These are phyloP conservation scores for Bothriochloa decipiens DNA, from an alignment of 176 grass and related monocot genomes.

Conservation along the genomic window DNA sequence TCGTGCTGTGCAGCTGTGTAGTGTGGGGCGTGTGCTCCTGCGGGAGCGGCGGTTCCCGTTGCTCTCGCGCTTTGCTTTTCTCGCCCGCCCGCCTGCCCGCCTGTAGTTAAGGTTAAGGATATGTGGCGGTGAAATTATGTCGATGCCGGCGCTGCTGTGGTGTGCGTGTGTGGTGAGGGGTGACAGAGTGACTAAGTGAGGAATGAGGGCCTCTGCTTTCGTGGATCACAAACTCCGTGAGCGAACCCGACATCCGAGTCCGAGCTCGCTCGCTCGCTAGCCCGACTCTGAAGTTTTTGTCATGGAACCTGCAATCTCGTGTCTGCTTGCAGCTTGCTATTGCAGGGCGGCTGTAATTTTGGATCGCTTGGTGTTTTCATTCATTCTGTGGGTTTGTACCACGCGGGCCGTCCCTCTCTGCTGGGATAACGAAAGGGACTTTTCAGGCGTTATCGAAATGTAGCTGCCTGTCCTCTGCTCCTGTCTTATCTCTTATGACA, in stretches of 20 bases:
- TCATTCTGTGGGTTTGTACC: neutral
- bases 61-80: neutral
- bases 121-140: constrained; percentile 18
- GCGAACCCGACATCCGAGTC: neutral
- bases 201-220: constrained; percentile 20
- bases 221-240: neutral
- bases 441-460: neutral
- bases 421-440: constrained; percentile 45
- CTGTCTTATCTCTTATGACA: constrained; percentile 22
- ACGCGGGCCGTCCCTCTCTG: constrained; percentile 18
- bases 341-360: constrained; percentile 9
- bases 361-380: constrained; percentile 11
- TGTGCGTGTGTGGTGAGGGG: neutral
- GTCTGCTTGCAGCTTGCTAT: neutral
- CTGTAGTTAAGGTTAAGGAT: neutral
- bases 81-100: neutral
- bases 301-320: neutral
- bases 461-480: neutral
- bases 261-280: neutral
- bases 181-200: neutral
- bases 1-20: neutral
- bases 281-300: neutral
- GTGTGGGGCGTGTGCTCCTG: neutral
- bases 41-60: neutral
- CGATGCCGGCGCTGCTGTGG: constrained; percentile 9